A percentile compares a stretch with the other conserved stretches of the same genome.
phyloP scores from a whole-genome alignment of 192 early-diverging fungal genomes.

The Rhizophagus sp. region DNA sequence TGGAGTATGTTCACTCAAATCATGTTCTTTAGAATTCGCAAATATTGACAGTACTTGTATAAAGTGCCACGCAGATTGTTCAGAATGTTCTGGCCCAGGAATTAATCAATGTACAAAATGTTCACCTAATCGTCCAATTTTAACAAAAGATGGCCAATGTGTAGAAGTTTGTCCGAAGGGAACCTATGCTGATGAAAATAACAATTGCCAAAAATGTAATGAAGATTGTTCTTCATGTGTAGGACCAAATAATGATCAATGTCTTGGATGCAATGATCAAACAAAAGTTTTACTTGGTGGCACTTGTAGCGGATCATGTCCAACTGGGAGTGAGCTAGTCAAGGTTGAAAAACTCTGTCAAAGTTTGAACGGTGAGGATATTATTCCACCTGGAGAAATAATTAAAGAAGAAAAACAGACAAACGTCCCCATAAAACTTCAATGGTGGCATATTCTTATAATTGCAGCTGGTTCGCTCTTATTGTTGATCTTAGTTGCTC shows the following conservation, averaged over 20 bases:
- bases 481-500: not conserved
- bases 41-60: not conserved
- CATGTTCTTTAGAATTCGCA: constrained; percentile 2
- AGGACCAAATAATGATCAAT: constrained; percentile 14
- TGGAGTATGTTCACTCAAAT: not conserved
- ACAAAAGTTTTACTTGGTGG: constrained; percentile 18
- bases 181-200: not conserved
- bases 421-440: not conserved
- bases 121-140: constrained; percentile 23
- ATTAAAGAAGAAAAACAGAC: not conserved
- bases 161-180: constrained; percentile 27
- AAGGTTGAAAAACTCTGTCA: constrained; percentile 18
- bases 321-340: constrained; percentile 1
- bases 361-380: not conserved
- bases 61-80: constrained; percentile 28
- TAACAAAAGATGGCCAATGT: constrained; percentile 17
- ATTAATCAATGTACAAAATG: constrained; percentile 30
- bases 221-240: constrained; percentile 22
- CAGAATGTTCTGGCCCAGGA: constrained; percentile 16
- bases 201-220: constrained; percentile 22
- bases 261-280: constrained; percentile 22
- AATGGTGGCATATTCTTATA: constrained; percentile 26
- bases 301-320: constrained; percentile 28
- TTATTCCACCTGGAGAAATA: not conserved
- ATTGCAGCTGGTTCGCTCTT: not conserved